These are phyloP conservation scores for Sesbania bispinosa DNA, from an alignment of 306 rosid species.

Conservation along the genomic window DNA sequence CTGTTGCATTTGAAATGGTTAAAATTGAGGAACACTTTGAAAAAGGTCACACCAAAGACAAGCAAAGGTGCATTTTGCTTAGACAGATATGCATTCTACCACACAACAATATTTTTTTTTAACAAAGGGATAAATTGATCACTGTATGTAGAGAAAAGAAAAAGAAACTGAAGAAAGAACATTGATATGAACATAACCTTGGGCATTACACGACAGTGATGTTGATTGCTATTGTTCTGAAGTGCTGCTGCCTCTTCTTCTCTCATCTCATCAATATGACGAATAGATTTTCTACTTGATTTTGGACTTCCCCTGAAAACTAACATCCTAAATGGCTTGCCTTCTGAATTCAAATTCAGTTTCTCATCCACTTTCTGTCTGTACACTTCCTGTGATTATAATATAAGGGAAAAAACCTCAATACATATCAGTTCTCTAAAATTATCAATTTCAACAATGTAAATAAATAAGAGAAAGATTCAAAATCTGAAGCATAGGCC, in stretches of 20 bases:
- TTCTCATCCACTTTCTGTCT: conserved; percentile 53
- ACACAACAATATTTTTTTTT: not conserved
- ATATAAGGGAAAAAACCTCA: not conserved
- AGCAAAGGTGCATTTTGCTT: not conserved
- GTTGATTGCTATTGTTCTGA: conserved; percentile 26
- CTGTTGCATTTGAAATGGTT: not conserved
- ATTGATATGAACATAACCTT: conserved; percentile 39
- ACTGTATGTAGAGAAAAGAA: not conserved
- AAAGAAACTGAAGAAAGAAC: not conserved
- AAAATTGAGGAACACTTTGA: too few species aligned
- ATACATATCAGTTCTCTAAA: not conserved
- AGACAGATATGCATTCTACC: not conserved
- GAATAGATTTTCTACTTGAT: conserved; percentile 54
- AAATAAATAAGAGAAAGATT: not conserved
- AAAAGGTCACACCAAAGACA: not conserved
- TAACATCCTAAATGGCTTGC: conserved; percentile 67
- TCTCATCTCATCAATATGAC: conserved; percentile 55
- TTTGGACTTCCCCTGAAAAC: conserved; percentile 86
- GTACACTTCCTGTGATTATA: conserved; percentile 48
- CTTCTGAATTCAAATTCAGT: conserved; percentile 62
- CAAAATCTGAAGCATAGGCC: too few species aligned
- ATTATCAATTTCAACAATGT: not conserved
- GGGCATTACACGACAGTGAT: conserved; percentile 43
- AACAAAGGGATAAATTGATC: not conserved
- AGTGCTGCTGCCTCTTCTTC: conserved; percentile 43